Base-by-base conservation (phyloP, 495 filamentous ascomycete species). In the Staphylotrichum tortipilum region DNA sequence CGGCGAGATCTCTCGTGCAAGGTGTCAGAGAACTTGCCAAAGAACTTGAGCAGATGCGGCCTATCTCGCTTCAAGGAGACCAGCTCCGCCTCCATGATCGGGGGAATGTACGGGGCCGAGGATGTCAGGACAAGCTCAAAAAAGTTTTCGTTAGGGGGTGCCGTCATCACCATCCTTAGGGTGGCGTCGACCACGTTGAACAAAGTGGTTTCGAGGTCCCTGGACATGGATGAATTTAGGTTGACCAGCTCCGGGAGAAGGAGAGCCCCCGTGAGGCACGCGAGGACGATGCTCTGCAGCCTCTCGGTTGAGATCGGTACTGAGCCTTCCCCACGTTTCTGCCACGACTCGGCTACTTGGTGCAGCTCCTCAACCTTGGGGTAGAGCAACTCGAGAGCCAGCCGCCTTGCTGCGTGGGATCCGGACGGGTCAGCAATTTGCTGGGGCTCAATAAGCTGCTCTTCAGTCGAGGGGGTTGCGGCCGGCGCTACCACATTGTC, bases 381-480 rank as follows among this genome's bases (percentile, higher is more conserved):
- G 24, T 60, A 63, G 30, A 77, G 61, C 7, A 77, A 62, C 41
- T 79, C 77, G 7, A 77, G 55, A 26, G 74, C 65, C 14, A 77
- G 58, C 35, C 71, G 71, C 48, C 65, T 74, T 34, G 66, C 63
- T 3, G 69, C 60, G 40, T 73, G 63, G 9, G 69, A 63, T 47
- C 66, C 66, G 3, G 65, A 55, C 12, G 60, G 59, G 49, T 75
- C 70, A 15, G 51, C 44, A 2, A 50, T 39, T 26, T 58, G 57
- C 8, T 30, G 41, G 8, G 48, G 18, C 10, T 57, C 55, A 18
- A 22, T 2, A 12, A 26, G 29, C 15, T 50, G 42, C 22, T 47
- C 48, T 3, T 56, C 44, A 8, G 29, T 15, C 12, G 37, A 55
- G 1, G 38, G 17, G 7, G 33, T 17, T 2, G 35, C 22, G 35